Base-by-base conservation (phyloP, 495 filamentous ascomycete species). In the Penicillium robsamsonii region DNA sequence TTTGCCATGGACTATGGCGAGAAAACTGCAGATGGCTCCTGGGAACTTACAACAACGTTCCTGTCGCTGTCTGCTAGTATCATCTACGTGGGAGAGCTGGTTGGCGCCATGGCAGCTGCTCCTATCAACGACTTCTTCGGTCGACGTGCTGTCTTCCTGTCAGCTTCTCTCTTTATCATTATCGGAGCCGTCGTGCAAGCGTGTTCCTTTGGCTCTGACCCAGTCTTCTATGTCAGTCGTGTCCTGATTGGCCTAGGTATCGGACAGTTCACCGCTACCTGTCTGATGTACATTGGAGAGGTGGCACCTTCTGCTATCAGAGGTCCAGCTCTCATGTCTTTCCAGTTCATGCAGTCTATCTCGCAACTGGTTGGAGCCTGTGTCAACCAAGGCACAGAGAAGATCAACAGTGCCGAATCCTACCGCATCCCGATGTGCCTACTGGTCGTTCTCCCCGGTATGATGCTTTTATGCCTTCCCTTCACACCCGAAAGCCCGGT, bases 341-440 rank as follows among this genome's bases (percentile, higher is more conserved):
- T 67, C 55, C 72, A 75, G 50, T 71, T 73, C 52, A 61, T 75
- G 50, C 72, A 71, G 51, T 70, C 68, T 24, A 60, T 56, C 61
- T 68, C 70, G 3, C 70, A 73, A 33, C 60, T 73, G 8, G 67
- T 70, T 53, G 72, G 55, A 2, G 55, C 70, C 11, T 59, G 69
- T 42, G 59, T 73, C 59, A 67, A 62, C 13, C 66, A 73, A 56
- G 70, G 71, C 43, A 72, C 68, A 0, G 49, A 71, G 41, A 42
- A 42, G 17, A 66, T 72, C 25, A n/a, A 52, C 8, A 60, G 50
- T 45, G 54, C 64, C 1, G 35, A 49, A 22, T 66, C 65, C 4
- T 75, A 71, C 53, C 55, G 57, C 17, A 63, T 75, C 48, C 70
- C 72, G n/a, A 72, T 75, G 69, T 65, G 69, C 9, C 40, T 65